phyloP scores from a whole-genome alignment of 257 asterid genomes.

The Jacaranda copaia region DNA sequence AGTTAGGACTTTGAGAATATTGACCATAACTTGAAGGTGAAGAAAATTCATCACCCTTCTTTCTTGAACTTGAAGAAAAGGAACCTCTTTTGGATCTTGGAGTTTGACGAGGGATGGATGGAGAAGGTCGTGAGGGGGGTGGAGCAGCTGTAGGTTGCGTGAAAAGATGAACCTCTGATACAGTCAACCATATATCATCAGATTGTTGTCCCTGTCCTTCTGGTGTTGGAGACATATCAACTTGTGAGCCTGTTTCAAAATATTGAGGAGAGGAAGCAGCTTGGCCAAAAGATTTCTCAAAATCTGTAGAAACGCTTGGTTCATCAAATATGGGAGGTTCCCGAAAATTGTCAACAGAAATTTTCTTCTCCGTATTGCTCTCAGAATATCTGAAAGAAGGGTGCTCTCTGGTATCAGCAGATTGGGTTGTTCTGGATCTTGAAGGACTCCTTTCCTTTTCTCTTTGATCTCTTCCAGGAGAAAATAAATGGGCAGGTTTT shows the following conservation, averaged over 20 bases:
- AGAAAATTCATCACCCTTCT: conserved; percentile 55
- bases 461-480: conserved; percentile 45
- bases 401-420: conserved; percentile 48
- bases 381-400: conserved; percentile 57
- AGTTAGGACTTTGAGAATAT: conserved; percentile 64
- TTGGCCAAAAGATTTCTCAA: conserved; percentile 53
- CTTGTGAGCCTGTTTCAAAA: conserved; percentile 49
- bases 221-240: conserved; percentile 55
- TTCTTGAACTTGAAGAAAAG: conserved; percentile 56
- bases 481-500: conserved; percentile 51
- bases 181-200: conserved; percentile 76
- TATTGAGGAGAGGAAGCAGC: conserved; percentile 53
- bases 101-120: conserved; percentile 62
- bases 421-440: conserved; percentile 48
- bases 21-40: conserved; percentile 55
- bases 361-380: conserved; percentile 48
- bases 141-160: conserved; percentile 82
- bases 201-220: conserved; percentile 48
- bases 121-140: conserved; percentile 89
- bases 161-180: conserved; percentile 79
- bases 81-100: conserved; percentile 49
- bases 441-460: conserved; percentile 57
- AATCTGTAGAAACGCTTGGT: conserved; percentile 57
- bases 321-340: conserved; percentile 70
- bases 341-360: conserved; percentile 52